Evolutionary conservation across 495 filamentous ascomycete genomes (phyloP).

Genomic region (Xylaria flabelliformis): DNA sequence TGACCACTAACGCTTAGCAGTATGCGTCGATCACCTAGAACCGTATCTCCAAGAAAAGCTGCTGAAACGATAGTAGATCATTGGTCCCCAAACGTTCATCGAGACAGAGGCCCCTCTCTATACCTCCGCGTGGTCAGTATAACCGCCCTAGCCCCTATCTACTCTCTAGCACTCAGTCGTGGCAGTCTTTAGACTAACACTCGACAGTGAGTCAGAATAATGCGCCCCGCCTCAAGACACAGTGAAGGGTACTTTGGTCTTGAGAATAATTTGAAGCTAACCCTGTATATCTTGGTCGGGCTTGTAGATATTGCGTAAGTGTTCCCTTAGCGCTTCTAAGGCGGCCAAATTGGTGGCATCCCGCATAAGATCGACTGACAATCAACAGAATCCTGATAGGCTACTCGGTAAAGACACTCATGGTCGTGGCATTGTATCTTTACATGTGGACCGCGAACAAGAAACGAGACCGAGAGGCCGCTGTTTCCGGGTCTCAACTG

Average conservation of each 20-base stretch:
- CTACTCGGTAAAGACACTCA: conserved; percentile 56
- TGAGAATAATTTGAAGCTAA: neutral
- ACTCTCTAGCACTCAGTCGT: neutral
- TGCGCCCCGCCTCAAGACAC: neutral
- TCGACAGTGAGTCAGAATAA: conserved; percentile 14
- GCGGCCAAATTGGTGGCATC: neutral
- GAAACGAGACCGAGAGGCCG: conserved; percentile 55
- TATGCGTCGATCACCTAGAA: neutral
- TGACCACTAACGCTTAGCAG: conserved; percentile 15
- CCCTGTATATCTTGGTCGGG: neutral
- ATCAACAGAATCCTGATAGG: conserved; percentile 54
- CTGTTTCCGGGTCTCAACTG: conserved; percentile 32
- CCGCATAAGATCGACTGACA: neutral
- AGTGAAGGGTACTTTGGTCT: neutral
- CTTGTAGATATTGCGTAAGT: conserved; percentile 51
- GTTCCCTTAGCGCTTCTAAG: neutral
- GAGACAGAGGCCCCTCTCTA: conserved; percentile 59
- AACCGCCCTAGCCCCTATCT: neutral
- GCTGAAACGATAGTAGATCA: conserved; percentile 40
- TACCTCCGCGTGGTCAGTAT: conserved; percentile 50
- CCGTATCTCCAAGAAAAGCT: neutral
- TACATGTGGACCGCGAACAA: conserved; percentile 63
- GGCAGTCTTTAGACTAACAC: neutral
- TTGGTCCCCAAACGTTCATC: conserved; percentile 62
- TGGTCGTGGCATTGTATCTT: conserved; percentile 54